phyloP scores from a whole-genome alignment of 2,329 filamentous ascomycete species.

The Fusarium citri region DNA sequence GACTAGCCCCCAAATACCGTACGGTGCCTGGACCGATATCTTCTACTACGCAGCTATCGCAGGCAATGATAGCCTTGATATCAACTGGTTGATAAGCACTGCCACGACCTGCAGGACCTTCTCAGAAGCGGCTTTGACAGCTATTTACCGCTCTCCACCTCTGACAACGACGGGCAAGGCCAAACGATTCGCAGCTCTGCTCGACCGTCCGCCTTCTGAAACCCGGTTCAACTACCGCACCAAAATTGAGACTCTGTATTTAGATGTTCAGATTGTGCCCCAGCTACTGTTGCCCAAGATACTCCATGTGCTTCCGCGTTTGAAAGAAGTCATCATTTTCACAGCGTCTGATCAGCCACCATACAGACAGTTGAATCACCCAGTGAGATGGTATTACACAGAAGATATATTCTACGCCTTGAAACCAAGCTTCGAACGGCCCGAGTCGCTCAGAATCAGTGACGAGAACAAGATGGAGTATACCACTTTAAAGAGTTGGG shows the following conservation, averaged over 20 bases:
- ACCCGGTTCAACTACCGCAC: slow-evolving; percentile 72
- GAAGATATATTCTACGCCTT: slow-evolving; percentile 73
- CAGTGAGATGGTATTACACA: slow-evolving; percentile 77
- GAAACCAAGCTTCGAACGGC: slow-evolving; percentile 60
- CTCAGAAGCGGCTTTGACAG: slow-evolving; percentile 77
- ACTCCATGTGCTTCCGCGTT: slow-evolving; percentile 71
- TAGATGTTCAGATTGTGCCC: slow-evolving; percentile 76
- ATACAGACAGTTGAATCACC: slow-evolving; percentile 67
- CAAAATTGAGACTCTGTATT: slow-evolving; percentile 76
- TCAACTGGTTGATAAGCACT: slow-evolving; percentile 73
- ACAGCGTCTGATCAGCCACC: slow-evolving; percentile 76
- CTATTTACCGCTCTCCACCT: slow-evolving; percentile 76
- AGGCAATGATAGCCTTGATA: slow-evolving; percentile 56
- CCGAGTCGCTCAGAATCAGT: slow-evolving; percentile 40
- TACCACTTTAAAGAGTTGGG: slow-evolving; percentile 65
- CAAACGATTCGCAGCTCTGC: slow-evolving; percentile 60
- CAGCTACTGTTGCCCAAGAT: slow-evolving; percentile 59
- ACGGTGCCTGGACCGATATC: slow-evolving; percentile 75
- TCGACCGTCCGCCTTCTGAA: slow-evolving; percentile 64
- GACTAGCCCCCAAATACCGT: slow-evolving; percentile 68
- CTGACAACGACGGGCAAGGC: slow-evolving; percentile 63
- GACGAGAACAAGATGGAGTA: slow-evolving; percentile 48
- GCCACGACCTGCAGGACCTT: slow-evolving; percentile 74
- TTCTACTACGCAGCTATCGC: slow-evolving; percentile 74
- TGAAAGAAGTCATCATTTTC: slow-evolving; percentile 77